Evolutionary conservation across 192 early-diverging fungal species (phyloP).

Genomic region (Linnemannia zychae): DNA sequence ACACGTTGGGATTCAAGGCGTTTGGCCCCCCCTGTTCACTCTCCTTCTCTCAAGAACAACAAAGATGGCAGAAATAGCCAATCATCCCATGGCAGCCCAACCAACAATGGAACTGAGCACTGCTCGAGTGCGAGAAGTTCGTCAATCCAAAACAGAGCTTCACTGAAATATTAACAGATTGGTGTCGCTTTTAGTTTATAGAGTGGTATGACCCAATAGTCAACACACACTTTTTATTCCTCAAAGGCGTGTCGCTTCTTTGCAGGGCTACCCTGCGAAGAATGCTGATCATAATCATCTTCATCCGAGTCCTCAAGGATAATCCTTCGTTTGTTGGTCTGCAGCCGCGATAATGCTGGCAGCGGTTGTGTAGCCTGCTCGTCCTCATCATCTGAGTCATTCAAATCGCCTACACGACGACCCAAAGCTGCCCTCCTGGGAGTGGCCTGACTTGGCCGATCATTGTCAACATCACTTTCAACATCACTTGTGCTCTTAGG

Average conservation of each 20-base stretch:
- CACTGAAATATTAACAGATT: neutral
- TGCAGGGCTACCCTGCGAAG: slow-evolving; percentile 7
- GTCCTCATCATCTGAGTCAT: neutral
- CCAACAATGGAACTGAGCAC: neutral
- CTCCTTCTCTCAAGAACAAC: too few species aligned
- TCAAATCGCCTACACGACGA: neutral
- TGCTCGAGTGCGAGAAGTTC: neutral
- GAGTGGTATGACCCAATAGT: neutral
- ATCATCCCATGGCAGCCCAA: too few species aligned
- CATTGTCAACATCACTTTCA: neutral
- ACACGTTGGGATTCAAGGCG: too few species aligned
- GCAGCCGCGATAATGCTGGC: slow-evolving; percentile 7
- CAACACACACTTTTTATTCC: slow-evolving; percentile 2
- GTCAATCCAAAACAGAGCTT: too few species aligned
- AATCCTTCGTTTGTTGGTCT: slow-evolving; percentile 29
- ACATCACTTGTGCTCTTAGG: slow-evolving; percentile 23
- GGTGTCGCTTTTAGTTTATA: neutral
- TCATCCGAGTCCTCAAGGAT: slow-evolving; percentile 45
- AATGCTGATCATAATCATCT: slow-evolving; percentile 9
- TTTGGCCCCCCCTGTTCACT: too few species aligned
- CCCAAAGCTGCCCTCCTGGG: neutral
- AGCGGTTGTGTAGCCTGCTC: slow-evolving; percentile 23
- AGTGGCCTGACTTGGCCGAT: neutral
- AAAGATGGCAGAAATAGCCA: too few species aligned
- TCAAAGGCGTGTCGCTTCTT: slow-evolving; percentile 30